Evolutionary conservation across 768 basidiomycete genomes (phyloP).

Genomic region (Leccinum olivaceopallidum): DNA sequence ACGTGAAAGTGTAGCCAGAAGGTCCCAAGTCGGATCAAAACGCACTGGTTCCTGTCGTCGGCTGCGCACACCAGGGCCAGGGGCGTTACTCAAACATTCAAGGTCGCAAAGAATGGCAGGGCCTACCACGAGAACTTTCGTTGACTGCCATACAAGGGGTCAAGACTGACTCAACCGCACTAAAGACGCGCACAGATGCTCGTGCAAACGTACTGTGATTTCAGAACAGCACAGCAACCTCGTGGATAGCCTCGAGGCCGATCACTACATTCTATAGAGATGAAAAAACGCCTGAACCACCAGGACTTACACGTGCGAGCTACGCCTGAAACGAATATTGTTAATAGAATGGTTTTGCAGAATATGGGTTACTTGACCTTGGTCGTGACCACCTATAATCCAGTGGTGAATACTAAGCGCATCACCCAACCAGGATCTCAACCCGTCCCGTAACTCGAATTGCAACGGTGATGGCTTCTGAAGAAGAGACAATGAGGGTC

Average conservation of each 20-base stretch:
- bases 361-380: not conserved
- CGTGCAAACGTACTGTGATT: not conserved
- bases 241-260: conserved; percentile 14
- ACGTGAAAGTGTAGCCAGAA: not conserved
- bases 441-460: not conserved
- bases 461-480: conserved; percentile 9
- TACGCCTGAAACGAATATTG: not conserved
- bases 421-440: not conserved
- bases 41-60: not conserved
- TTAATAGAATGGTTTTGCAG: conserved; percentile 6
- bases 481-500: conserved; percentile 18
- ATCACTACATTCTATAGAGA: not conserved
- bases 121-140: not conserved
- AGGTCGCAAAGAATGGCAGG: not conserved
- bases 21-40: conserved; percentile 15
- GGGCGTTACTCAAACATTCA: not conserved
- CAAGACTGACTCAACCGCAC: not conserved
- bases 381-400: not conserved
- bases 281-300: conserved; percentile 4
- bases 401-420: not conserved
- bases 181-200: not conserved
- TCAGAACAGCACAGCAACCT: conserved; percentile 8
- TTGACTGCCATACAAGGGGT: not conserved
- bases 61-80: not conserved
- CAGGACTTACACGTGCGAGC: not conserved